Conservation (phyloP, 176 grass and related monocot genomes). For the Poa pratensis region DNA sequence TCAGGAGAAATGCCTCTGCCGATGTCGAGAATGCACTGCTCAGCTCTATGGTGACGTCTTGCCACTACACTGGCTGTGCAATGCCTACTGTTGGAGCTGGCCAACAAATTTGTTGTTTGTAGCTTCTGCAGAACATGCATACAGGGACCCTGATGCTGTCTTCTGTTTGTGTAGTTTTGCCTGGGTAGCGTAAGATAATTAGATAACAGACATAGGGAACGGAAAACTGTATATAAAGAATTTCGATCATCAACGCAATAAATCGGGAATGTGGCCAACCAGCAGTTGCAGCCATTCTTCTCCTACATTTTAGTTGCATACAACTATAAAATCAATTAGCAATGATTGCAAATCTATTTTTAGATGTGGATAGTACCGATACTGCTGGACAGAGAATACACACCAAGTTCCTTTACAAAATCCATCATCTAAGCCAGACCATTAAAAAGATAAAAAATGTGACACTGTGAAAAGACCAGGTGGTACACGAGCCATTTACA, state of each 20-base stretch:
- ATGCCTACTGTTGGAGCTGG: neutral
- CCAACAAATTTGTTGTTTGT: constrained; percentile 22
- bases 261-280: neutral
- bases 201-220: neutral
- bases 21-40: constrained; percentile 60
- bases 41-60: constrained; percentile 33
- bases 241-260: neutral
- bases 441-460: neutral
- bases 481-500: neutral
- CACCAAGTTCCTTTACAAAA: neutral
- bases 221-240: neutral
- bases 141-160: neutral
- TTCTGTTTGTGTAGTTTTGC: neutral
- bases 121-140: neutral
- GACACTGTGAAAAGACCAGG: neutral
- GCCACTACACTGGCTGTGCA: neutral
- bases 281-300: neutral
- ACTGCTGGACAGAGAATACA: neutral
- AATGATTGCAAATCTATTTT: neutral
- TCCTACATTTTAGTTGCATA: neutral
- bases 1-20: constrained; percentile 43
- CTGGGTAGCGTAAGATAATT: neutral
- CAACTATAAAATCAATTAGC: neutral
- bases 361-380: neutral
- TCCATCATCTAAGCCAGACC: neutral